These are phyloP conservation scores for Sphaerulina vaccinii DNA, from an alignment of 2,329 filamentous ascomycete genomes.

Conservation along the genomic window DNA sequence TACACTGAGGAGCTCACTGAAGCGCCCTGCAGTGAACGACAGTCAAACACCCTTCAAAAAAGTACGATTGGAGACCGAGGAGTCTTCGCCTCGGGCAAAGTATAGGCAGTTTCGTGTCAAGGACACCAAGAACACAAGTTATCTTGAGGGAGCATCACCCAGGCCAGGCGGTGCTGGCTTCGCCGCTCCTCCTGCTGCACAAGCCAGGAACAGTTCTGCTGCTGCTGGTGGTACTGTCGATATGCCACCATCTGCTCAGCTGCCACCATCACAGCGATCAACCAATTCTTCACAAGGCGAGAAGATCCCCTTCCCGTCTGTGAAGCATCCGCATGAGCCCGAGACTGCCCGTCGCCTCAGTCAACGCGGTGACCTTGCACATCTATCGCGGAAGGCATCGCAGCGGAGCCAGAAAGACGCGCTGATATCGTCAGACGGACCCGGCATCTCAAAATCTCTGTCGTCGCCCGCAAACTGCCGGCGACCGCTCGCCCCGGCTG, in stretches of 20 bases:
- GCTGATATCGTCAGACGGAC: not conserved
- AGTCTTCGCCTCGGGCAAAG: constrained; percentile 12
- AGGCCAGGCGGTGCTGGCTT: constrained; percentile 15
- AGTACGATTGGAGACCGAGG: constrained; percentile 15
- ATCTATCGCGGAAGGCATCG: constrained; percentile 17
- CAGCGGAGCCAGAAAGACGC: constrained; percentile 12
- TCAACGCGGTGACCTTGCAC: constrained; percentile 52
- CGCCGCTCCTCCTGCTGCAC: constrained; percentile 17
- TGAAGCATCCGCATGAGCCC: constrained; percentile 71
- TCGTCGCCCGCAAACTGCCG: not conserved
- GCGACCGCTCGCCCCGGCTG: not conserved
- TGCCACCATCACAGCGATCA: constrained; percentile 30
- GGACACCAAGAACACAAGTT: constrained; percentile 21
- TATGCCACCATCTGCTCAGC: constrained; percentile 21
- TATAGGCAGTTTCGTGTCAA: constrained; percentile 31
- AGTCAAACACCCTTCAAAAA: constrained; percentile 30
- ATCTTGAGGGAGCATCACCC: constrained; percentile 3
- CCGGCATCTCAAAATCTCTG: constrained; percentile 2
- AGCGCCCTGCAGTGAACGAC: constrained; percentile 22
- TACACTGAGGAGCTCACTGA: constrained; percentile 13
- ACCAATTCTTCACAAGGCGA: constrained; percentile 43
- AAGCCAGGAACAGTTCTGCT: not conserved
- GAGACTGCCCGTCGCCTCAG: constrained; percentile 64
- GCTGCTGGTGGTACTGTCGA: not conserved
- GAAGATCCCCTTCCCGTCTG: constrained; percentile 66